phyloP scores from a whole-genome alignment of 805 yeast genomes.

The Phaffomyces thermotolerans region DNA sequence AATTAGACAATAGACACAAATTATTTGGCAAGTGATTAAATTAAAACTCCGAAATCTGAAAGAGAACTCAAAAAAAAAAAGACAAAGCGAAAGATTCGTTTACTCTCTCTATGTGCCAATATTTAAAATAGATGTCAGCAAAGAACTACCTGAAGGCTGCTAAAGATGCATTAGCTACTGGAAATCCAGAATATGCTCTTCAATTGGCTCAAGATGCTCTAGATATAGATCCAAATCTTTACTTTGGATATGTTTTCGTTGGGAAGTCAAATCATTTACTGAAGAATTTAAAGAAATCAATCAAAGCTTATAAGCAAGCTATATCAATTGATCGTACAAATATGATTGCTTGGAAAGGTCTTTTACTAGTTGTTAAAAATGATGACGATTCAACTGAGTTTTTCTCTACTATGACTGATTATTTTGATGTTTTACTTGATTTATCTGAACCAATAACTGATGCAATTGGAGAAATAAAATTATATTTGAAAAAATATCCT shows the following conservation, averaged over 20 bases:
- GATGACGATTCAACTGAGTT: constrained; percentile 34
- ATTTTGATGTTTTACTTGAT: constrained; percentile 34
- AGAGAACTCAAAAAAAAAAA: background rate
- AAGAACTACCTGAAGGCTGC: constrained; percentile 41
- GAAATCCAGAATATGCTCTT: constrained; percentile 57
- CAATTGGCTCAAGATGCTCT: constrained; percentile 50
- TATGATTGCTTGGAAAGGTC: constrained; percentile 77
- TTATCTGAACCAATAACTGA: constrained; percentile 43
- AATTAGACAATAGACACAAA: too few species aligned
- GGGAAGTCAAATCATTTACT: constrained; percentile 61
- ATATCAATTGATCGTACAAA: constrained; percentile 43
- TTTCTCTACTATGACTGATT: constrained; percentile 40
- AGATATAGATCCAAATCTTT: constrained; percentile 46
- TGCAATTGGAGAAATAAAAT: constrained; percentile 38
- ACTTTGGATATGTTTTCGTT: constrained; percentile 59
- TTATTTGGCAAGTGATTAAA: too few species aligned
- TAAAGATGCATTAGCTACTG: constrained; percentile 41
- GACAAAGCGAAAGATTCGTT: background rate
- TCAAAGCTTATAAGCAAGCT: constrained; percentile 40
- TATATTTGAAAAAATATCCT: constrained; percentile 33
- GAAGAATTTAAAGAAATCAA: constrained; percentile 33
- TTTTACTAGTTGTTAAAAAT: constrained; percentile 38
- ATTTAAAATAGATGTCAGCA: constrained; percentile 25
- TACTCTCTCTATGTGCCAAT: too few species aligned
- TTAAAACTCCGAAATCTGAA: too few species aligned